Percentiles rank a stretch among this genome's conserved stretches.
Conservation (phyloP, 2,329 filamentous ascomycete genomes). For the Rutstroemia sp. region DNA sequence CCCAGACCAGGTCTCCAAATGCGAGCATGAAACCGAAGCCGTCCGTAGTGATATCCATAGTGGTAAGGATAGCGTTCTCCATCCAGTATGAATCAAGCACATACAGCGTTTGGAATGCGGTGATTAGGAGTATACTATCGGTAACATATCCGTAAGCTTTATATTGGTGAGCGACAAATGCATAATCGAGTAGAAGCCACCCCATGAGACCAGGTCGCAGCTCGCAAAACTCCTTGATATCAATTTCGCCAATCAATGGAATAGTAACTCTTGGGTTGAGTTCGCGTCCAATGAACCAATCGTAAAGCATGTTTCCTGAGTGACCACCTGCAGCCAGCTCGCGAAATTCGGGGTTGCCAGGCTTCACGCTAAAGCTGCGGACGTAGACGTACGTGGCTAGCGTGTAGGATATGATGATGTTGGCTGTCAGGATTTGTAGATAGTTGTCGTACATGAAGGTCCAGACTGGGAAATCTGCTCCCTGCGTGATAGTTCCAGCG, state of each 20-base stretch:
- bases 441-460: conserved; percentile 91
- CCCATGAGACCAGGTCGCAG: conserved; percentile 86
- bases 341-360: conserved; percentile 63
- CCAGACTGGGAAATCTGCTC: conserved; percentile 81
- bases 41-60: conserved; percentile 88
- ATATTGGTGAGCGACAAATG: conserved; percentile 84
- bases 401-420: conserved; percentile 66
- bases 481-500: conserved; percentile 68
- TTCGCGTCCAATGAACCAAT: conserved; percentile 95
- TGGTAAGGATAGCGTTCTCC: conserved; percentile 83
- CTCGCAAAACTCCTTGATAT: conserved; percentile 87
- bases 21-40: conserved; percentile 94
- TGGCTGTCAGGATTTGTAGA: conserved; percentile 74
- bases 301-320: conserved; percentile 80
- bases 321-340: conserved; percentile 77
- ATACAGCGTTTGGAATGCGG: conserved; percentile 72
- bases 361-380: conserved; percentile 72
- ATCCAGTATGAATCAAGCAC: conserved; percentile 79
- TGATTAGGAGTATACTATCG: conserved; percentile 77
- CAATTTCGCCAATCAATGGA: conserved; percentile 74
- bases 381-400: conserved; percentile 76
- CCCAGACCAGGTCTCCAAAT: conserved; percentile 89
- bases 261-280: conserved; percentile 80
- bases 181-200: conserved; percentile 79
- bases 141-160: conserved; percentile 74